Evolutionary conservation across 2,329 filamentous ascomycete genomes (phyloP).

Genomic region (Orbilia blumenaviensis): DNA sequence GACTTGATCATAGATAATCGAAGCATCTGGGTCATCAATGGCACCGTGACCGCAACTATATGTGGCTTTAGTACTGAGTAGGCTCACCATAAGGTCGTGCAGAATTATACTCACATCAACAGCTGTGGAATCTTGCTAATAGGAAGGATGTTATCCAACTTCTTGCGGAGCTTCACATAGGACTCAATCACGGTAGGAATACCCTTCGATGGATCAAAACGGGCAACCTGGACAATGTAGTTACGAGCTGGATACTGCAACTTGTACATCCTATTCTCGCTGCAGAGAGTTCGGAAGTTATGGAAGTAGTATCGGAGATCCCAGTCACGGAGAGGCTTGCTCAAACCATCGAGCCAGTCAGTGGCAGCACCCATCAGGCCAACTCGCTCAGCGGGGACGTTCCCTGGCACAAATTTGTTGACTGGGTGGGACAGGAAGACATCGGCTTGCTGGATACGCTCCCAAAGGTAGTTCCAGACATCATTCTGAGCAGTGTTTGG

Average conservation of each 20-base stretch:
- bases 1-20: slow-evolving; percentile 75
- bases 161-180: slow-evolving; percentile 76
- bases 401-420: slow-evolving; percentile 75
- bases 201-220: slow-evolving; percentile 85
- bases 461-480: slow-evolving; percentile 79
- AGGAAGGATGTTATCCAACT: slow-evolving; percentile 66
- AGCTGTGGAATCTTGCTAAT: slow-evolving; percentile 72
- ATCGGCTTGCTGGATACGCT: slow-evolving; percentile 74
- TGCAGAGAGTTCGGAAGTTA: slow-evolving; percentile 73
- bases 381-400: slow-evolving; percentile 72
- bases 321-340: slow-evolving; percentile 76
- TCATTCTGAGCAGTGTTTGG: slow-evolving; percentile 74
- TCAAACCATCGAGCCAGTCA: slow-evolving; percentile 84
- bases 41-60: slow-evolving; percentile 75
- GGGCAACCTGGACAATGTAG: slow-evolving; percentile 82
- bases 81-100: background rate
- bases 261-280: slow-evolving; percentile 69
- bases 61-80: background rate
- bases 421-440: slow-evolving; percentile 86
- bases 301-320: slow-evolving; percentile 78
- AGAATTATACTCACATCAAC: slow-evolving; percentile 66
- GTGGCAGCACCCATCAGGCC: slow-evolving; percentile 82
- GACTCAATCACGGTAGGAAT: slow-evolving; percentile 79
- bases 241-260: slow-evolving; percentile 69
- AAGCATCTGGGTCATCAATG: slow-evolving; percentile 81